A percentile compares a stretch with the other conserved stretches of the same genome.
These are phyloP conservation scores for Rhizophagus sp. DNA, from an alignment of 192 early-diverging fungal genomes.

Conservation along the genomic window DNA sequence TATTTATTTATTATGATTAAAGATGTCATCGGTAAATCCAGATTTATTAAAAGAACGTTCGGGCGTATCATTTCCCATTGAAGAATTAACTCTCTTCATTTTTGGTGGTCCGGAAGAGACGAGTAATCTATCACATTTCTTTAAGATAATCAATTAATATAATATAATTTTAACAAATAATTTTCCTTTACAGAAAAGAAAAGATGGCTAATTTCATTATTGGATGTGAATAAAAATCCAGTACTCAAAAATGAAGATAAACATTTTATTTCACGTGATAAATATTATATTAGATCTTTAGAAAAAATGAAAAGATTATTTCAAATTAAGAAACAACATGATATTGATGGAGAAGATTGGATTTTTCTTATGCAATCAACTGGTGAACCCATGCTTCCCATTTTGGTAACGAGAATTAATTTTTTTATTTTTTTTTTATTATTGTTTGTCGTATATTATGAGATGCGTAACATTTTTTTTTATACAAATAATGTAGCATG, in stretches of 20 bases:
- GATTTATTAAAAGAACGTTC: constrained; percentile 53
- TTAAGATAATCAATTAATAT: too few relatives aligned
- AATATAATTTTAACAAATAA: not conserved
- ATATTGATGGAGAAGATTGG: constrained; percentile 72
- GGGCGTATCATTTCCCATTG: constrained; percentile 67
- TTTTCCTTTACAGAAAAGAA: not conserved
- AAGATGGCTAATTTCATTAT: constrained; percentile 31
- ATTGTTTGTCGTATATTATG: not conserved
- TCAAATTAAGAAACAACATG: constrained; percentile 67
- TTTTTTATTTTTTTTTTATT: constrained; percentile 34
- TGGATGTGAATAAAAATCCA: constrained; percentile 37
- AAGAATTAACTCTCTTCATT: constrained; percentile 71
- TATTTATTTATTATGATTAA: not conserved
- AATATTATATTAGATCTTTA: constrained; percentile 38
- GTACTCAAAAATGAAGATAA: constrained; percentile 44
- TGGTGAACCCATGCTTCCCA: constrained; percentile 48
- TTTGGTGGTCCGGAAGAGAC: constrained; percentile 58
- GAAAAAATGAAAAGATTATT: constrained; percentile 45
- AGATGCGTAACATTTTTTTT: constrained; percentile 24
- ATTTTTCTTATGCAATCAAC: constrained; percentile 56
- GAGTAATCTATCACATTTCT: not conserved
- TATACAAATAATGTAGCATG: constrained; percentile 33
- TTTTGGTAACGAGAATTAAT: constrained; percentile 44
- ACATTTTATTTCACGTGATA: constrained; percentile 38
- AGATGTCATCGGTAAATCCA: not conserved